Percentiles rank a stretch among this genome's conserved stretches.
phyloP scores from a whole-genome alignment of 108 stramenopile species.

The Schizochytrium sp. region DNA sequence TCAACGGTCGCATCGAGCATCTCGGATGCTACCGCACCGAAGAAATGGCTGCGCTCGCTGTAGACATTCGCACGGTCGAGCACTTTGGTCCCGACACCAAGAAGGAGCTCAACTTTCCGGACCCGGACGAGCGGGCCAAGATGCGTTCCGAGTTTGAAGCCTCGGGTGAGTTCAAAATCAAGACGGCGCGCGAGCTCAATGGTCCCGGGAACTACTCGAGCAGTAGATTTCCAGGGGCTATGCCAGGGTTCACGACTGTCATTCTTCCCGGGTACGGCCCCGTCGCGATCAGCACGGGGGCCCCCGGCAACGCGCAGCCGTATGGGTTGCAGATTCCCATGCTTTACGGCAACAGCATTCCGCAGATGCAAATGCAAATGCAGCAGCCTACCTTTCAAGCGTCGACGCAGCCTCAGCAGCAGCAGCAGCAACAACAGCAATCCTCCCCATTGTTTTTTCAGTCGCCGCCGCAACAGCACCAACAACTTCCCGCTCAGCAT shows the following conservation, averaged over 20 bases:
- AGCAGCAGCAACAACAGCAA: too few species aligned
- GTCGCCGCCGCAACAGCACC: too few species aligned
- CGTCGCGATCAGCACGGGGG: background rate
- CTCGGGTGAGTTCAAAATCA: background rate
- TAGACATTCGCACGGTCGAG: background rate
- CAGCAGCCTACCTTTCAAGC: too few species aligned
- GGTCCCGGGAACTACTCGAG: background rate
- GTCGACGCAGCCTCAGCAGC: too few species aligned
- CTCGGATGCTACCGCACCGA: slow-evolving; percentile 9
- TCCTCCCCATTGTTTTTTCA: too few species aligned
- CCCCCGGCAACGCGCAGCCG: too few species aligned
- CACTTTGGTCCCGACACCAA: background rate
- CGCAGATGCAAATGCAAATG: too few species aligned
- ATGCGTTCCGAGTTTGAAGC: background rate
- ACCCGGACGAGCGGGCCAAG: background rate
- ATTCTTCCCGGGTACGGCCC: background rate
- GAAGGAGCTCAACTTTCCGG: slow-evolving; percentile 7
- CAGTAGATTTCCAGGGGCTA: background rate
- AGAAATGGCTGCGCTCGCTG: background rate
- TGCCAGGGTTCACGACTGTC: background rate
- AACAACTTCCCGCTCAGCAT: too few species aligned
- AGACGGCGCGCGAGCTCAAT: background rate
- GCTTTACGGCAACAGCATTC: too few species aligned
- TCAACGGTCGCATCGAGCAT: background rate
- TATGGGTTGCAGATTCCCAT: too few species aligned